Conservation (phyloP, 2,329 filamentous ascomycete species). For the Cordyceps cicadae region DNA sequence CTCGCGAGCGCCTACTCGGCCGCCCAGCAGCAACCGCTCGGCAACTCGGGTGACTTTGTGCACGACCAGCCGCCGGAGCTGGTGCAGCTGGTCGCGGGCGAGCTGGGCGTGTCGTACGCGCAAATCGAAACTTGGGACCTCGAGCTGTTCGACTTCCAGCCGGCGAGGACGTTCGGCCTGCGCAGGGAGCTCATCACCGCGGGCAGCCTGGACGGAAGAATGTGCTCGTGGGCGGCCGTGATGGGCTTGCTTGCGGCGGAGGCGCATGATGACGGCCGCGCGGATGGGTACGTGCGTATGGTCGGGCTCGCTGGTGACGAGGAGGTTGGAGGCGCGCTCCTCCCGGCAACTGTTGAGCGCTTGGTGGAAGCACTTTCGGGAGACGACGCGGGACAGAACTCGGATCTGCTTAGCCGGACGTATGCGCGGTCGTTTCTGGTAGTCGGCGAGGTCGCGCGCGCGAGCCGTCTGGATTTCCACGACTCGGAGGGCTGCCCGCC, state of each 20-base stretch:
- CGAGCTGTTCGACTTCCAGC: slow-evolving; percentile 86
- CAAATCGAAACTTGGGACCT: slow-evolving; percentile 93
- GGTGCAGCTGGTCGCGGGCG: slow-evolving; percentile 69
- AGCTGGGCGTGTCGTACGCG: slow-evolving; percentile 66
- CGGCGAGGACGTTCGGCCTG: slow-evolving; percentile 73
- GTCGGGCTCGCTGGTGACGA: slow-evolving; percentile 95
- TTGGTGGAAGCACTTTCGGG: slow-evolving; percentile 57
- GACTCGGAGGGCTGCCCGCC: slow-evolving; percentile 60
- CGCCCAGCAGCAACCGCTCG: slow-evolving; percentile 36
- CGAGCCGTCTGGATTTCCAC: slow-evolving; percentile 89
- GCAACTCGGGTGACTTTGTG: slow-evolving; percentile 60
- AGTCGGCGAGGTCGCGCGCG: slow-evolving; percentile 87
- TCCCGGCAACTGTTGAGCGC: slow-evolving; percentile 72
- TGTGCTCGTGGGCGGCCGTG: slow-evolving; percentile 89
- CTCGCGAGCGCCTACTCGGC: slow-evolving; percentile 45
- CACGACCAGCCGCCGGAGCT: slow-evolving; percentile 77
- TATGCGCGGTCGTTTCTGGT: slow-evolving; percentile 89
- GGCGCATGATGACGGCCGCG: slow-evolving; percentile 34
- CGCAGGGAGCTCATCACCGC: slow-evolving; percentile 93
- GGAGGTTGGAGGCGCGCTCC: slow-evolving; percentile 94
- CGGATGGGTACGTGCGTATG: slow-evolving; percentile 62
- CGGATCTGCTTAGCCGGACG: slow-evolving; percentile 65
- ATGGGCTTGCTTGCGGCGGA: slow-evolving; percentile 70
- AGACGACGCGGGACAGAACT: background rate
- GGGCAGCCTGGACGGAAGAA: slow-evolving; percentile 91